Base-by-base conservation (phyloP, 148 eudicot species). In the Rheum nobile region DNA sequence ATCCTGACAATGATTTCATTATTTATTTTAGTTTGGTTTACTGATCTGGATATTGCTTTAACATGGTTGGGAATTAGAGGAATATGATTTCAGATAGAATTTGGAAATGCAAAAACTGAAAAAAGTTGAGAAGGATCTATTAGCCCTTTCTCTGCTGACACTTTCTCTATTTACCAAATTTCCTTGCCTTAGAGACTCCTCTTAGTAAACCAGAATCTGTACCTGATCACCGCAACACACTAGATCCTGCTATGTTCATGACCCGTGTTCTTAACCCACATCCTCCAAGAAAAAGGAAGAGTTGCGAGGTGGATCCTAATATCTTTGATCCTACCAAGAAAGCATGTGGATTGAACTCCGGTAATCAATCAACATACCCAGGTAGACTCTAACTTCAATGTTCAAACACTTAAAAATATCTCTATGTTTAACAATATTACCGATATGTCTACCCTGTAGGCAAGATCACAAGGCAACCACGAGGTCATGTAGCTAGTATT, bases 271-370 rank as follows among this genome's bases (percentile, higher is more conserved):
- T 81, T 26, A 79, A 65, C 72, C 78, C 75, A 3, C 75, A 84
- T 41, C 81, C 81, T 67, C 65, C 86, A 11, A 88, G 88, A 78
- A 89, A 91, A 80, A 78, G 88, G 72, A 94, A 82, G 76, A 75
- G 72, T 74, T 77, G 61, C 39, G 88, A 76, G 77, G 83, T 77
- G 76, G 71, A 72, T 31, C 65, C 77, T n/a, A 80, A 79, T 65
- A 81, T 72, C 38, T 76, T 86, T 57, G 67, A 69, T 28, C 71
- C 78, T 55, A 76, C 88, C 32, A 94, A 94, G 85, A 88, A 80
- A 77, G 41, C 87, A 48, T 82, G 88, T 44, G 76, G 67, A 55
- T 77, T 80, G 48, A 21, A 76, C 46, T 74, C 79, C 4, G 76
- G 48, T 29, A 78, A 71, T n/a, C 81, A 76, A 32, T 76, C 80